A percentile compares a stretch with the other conserved stretches of the same genome.
These are phyloP conservation scores for Penicillium oxalicum DNA, from an alignment of 2,329 filamentous ascomycete genomes.

Conservation along the genomic window DNA sequence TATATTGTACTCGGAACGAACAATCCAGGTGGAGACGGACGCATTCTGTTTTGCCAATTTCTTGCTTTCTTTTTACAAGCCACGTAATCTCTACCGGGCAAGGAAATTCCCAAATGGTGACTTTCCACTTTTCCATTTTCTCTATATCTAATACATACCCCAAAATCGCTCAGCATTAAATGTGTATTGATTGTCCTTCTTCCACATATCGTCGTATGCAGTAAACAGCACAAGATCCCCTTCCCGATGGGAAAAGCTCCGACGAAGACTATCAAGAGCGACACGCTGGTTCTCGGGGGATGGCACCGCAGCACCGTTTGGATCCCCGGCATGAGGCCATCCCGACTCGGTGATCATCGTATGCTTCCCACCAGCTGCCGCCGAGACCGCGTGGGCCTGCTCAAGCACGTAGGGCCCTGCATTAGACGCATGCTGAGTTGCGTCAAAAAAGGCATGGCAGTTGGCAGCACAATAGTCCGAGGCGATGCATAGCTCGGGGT, in stretches of 20 bases:
- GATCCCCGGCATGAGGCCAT: conserved; percentile 66
- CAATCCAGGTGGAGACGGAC: too few species aligned
- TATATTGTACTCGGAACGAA: too few species aligned
- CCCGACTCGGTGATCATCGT: conserved; percentile 76
- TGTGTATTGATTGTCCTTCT: conserved; percentile 55
- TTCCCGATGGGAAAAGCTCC: conserved; percentile 45
- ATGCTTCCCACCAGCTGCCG: conserved; percentile 50
- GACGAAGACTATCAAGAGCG: conserved; percentile 61
- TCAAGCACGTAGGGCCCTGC: conserved; percentile 63
- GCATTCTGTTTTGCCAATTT: too few species aligned
- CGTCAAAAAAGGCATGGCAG: conserved; percentile 77
- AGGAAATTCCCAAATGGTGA: not conserved
- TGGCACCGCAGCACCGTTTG: conserved; percentile 65
- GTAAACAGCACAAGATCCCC: conserved; percentile 63
- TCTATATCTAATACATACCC: conserved; percentile 49
- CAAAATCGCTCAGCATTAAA: conserved; percentile 72
- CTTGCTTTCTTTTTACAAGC: too few species aligned
- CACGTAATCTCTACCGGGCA: too few species aligned
- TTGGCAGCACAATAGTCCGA: conserved; percentile 79
- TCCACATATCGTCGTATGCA: conserved; percentile 76
- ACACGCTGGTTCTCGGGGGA: conserved; percentile 58
- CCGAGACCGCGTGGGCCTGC: conserved; percentile 47
- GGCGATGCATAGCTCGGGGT: conserved; percentile 63
- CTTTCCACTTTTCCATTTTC: not conserved
- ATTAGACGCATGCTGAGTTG: conserved; percentile 50